Conservation (phyloP, 768 basidiomycete genomes). For the Boletus patriciae region DNA sequence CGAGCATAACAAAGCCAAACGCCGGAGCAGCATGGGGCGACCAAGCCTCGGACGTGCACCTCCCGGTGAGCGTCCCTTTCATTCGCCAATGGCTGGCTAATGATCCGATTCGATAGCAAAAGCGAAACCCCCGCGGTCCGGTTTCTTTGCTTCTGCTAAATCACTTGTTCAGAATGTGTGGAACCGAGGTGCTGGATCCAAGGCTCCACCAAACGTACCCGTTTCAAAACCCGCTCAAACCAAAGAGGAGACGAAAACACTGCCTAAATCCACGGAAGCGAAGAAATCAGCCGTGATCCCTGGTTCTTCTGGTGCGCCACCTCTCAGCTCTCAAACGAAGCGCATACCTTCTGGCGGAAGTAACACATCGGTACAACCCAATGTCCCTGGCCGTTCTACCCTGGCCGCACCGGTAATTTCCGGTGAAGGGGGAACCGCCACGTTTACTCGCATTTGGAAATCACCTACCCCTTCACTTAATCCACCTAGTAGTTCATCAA, state of each 20-base stretch:
- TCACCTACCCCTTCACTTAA: slow-evolving; percentile 23
- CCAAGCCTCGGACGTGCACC: slow-evolving; percentile 42
- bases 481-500: slow-evolving; percentile 6
- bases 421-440: slow-evolving; percentile 3
- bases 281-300: slow-evolving; percentile 25
- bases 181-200: slow-evolving; percentile 51
- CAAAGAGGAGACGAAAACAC: slow-evolving; percentile 15
- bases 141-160: slow-evolving; percentile 70
- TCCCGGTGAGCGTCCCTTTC: slow-evolving; percentile 37
- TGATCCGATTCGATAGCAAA: slow-evolving; percentile 35
- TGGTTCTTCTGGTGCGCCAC: slow-evolving; percentile 24
- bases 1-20: slow-evolving; percentile 62
- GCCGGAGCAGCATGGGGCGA: slow-evolving; percentile 65
- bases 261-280: slow-evolving; percentile 4
- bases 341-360: slow-evolving; percentile 18
- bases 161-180: slow-evolving; percentile 72
- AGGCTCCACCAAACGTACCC: slow-evolving; percentile 26
- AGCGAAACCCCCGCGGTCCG: slow-evolving; percentile 53
- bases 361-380: slow-evolving; percentile 3
- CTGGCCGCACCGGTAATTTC: slow-evolving; percentile 14
- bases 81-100: slow-evolving; percentile 5
- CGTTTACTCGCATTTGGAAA: slow-evolving; percentile 20
- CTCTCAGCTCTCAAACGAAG: slow-evolving; percentile 19
- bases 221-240: slow-evolving; percentile 27
- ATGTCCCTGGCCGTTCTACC: slow-evolving; percentile 10